Conservation (phyloP, 768 basidiomycete species). For the Russula compacta region DNA sequence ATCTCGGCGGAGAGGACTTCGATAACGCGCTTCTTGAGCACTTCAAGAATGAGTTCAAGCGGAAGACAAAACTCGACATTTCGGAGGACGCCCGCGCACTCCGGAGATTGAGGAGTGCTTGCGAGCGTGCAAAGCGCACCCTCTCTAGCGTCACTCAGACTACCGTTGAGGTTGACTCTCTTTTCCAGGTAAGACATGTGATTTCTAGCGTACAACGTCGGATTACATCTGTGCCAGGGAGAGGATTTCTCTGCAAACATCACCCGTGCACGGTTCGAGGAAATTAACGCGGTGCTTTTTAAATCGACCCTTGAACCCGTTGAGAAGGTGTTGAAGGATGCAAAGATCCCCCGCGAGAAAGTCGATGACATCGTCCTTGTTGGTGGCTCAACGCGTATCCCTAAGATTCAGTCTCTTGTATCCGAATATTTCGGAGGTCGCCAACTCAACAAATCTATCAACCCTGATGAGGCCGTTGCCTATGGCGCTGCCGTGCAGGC, state of each 20-base stretch:
- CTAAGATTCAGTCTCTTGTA: constrained; percentile 96
- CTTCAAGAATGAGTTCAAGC: constrained; percentile 99
- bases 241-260: constrained; percentile 98
- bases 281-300: constrained; percentile 93
- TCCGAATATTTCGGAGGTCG: constrained; percentile 98
- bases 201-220: not conserved
- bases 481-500: constrained; percentile 99
- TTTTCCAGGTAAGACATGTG: constrained; percentile 63
- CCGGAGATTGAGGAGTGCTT: constrained; percentile 90
- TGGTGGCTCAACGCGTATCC: constrained; percentile 99
- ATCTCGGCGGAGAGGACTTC: constrained; percentile 99
- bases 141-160: constrained; percentile 98
- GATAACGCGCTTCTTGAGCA: constrained; percentile 96
- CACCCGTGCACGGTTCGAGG: constrained; percentile 99
- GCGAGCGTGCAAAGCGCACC: constrained; percentile 99
- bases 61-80: constrained; percentile 94
- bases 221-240: constrained; percentile 42
- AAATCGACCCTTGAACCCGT: constrained; percentile 98
- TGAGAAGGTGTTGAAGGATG: constrained; percentile 97
- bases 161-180: constrained; percentile 97
- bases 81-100: constrained; percentile 95
- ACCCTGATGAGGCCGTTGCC: constrained; percentile 99
- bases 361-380: constrained; percentile 99
- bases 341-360: constrained; percentile 94
- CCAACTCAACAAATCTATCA: constrained; percentile 99